Evolutionary conservation across 768 basidiomycete species (phyloP).

Genomic region (Hydnum rufescens): DNA sequence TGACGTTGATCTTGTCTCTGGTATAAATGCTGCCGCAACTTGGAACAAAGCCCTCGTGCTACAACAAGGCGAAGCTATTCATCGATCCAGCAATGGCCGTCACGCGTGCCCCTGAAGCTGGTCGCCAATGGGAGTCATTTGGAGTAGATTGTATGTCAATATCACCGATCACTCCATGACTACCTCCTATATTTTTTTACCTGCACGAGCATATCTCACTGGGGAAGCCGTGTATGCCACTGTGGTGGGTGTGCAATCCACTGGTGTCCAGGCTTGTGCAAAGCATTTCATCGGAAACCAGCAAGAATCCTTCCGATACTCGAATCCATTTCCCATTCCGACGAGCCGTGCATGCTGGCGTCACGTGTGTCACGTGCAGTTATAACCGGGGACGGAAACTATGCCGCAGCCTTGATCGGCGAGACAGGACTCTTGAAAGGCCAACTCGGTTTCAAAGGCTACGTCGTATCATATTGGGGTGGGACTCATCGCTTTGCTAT

Average conservation of each 20-base stretch:
- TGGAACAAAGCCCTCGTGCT: conserved; percentile 21
- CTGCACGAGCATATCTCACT: conserved; percentile 12
- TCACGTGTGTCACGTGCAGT: conserved; percentile 30
- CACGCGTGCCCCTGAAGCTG: conserved; percentile 9
- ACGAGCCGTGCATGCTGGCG: conserved; percentile 42
- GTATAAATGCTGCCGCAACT: conserved; percentile 13
- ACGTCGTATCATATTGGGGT: conserved; percentile 30
- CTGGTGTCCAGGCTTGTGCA: conserved; percentile 13
- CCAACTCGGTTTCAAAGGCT: conserved; percentile 15
- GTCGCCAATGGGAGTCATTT: conserved; percentile 12
- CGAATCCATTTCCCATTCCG: conserved; percentile 16
- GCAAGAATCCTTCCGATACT: neutral
- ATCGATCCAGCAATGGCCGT: conserved; percentile 14
- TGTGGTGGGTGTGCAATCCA: conserved; percentile 12
- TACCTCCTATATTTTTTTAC: neutral
- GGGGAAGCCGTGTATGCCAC: conserved; percentile 14
- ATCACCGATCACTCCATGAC: neutral
- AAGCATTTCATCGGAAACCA: neutral
- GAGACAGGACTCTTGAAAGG: conserved; percentile 13
- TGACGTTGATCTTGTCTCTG: conserved; percentile 6
- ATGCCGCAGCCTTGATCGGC: conserved; percentile 4
- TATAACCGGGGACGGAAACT: conserved; percentile 16
- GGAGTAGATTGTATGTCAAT: conserved; percentile 6
- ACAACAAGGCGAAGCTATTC: conserved; percentile 18
- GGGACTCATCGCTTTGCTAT: conserved; percentile 29